These are phyloP conservation scores for Phytophthora parvispora DNA, from an alignment of 352 stramenopile genomes.

Conservation along the genomic window DNA sequence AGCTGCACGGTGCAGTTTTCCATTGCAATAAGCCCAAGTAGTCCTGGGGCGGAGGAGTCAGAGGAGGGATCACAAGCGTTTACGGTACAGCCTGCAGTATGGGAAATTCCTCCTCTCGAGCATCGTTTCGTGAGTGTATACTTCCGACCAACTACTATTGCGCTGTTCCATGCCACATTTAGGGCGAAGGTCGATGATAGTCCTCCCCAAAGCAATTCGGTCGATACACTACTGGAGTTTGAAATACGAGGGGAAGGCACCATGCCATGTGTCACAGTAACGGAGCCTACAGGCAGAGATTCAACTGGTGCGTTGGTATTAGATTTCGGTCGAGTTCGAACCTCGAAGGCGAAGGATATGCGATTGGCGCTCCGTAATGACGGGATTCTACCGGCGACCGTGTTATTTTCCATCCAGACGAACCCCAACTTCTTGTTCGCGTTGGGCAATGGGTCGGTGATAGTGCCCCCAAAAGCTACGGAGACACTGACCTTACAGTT, in stretches of 20 bases:
- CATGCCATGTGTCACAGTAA: constrained; percentile 93
- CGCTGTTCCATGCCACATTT: constrained; percentile 86
- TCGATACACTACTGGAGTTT: constrained; percentile 82
- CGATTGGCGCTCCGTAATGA: constrained; percentile 91
- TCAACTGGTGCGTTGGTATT: constrained; percentile 70
- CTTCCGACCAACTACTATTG: constrained; percentile 93
- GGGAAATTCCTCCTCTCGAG: constrained; percentile 96
- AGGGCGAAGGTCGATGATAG: constrained; percentile 86
- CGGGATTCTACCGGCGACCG: constrained; percentile 92
- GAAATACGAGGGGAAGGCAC: constrained; percentile 93
- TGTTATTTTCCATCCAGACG: constrained; percentile 89
- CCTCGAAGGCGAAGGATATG: constrained; percentile 78
- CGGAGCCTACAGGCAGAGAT: constrained; percentile 82
- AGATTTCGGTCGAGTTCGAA: constrained; percentile 83
- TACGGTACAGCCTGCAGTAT: constrained; percentile 90
- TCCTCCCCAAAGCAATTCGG: constrained; percentile 33
- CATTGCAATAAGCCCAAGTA: constrained; percentile 45
- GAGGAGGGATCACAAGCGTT: constrained; percentile 64
- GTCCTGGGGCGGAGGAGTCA: constrained; percentile 6
- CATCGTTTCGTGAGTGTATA: constrained; percentile 96
- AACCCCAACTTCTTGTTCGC: constrained; percentile 85
- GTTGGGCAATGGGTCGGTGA: constrained; percentile 79
- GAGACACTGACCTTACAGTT: constrained; percentile 85
- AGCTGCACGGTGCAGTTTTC: constrained; percentile 90
- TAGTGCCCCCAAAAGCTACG: constrained; percentile 70